Evolutionary conservation across 257 asterid species (phyloP).

Genomic region (Catharanthus roseus): DNA sequence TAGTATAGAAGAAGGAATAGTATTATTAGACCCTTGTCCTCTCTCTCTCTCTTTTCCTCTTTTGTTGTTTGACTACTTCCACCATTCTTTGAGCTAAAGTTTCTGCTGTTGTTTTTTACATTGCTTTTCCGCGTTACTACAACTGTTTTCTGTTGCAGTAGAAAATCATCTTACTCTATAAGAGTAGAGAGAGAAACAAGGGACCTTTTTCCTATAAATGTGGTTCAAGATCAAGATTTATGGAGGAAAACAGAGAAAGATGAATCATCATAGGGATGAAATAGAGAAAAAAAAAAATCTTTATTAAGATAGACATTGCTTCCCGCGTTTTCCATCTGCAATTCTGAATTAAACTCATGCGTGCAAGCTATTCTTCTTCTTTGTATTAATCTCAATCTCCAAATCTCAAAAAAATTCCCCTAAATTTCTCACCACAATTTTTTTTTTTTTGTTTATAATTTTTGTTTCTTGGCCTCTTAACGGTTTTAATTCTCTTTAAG

Average conservation of each 20-base stretch:
- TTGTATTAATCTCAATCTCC: conserved; percentile 16
- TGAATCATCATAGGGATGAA: not conserved
- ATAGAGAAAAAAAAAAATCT: not conserved
- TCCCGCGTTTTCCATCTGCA: conserved; percentile 63
- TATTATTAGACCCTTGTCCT: too few relatives aligned
- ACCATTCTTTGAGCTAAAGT: conserved; percentile 38
- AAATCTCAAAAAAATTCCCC: too few relatives aligned
- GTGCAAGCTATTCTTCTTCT: conserved; percentile 65
- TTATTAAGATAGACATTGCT: conserved; percentile 69
- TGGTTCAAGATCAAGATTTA: conserved; percentile 13
- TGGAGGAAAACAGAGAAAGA: not conserved
- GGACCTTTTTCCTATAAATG: conserved; percentile 12
- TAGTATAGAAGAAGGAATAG: too few relatives aligned
- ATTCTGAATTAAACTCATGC: conserved; percentile 46
- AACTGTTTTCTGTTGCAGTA: not conserved
- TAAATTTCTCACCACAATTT: conserved; percentile 15
- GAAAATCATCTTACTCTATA: not conserved
- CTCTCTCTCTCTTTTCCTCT: not conserved
- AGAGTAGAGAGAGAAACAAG: not conserved
- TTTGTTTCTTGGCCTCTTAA: conserved; percentile 26
- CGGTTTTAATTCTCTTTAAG: conserved; percentile 53
- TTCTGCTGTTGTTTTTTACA: conserved; percentile 15
- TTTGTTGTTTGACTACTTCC: not conserved
- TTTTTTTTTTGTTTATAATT: conserved; percentile 8
- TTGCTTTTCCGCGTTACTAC: conserved; percentile 33